Percentiles rank a stretch among this genome's conserved stretches.
These are phyloP conservation scores for Tetracentron sinense DNA, from an alignment of 164 flowering plant species.

Conservation along the genomic window DNA sequence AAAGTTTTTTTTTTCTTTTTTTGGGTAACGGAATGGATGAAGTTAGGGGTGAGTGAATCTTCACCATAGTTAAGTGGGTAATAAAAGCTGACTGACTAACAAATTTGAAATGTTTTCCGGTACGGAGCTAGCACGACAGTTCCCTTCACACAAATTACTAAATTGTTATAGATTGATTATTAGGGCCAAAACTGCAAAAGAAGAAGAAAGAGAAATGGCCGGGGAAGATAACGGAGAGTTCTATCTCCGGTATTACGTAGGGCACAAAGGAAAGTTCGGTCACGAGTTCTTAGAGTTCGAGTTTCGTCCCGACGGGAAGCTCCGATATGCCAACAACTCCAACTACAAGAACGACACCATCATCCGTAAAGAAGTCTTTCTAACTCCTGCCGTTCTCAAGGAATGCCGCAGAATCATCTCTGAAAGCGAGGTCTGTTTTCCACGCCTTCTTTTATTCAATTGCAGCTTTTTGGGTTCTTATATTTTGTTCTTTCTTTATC, in stretches of 20 bases:
- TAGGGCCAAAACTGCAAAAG: too few species aligned
- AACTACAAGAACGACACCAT: slow-evolving; percentile 98
- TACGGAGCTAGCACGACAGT: too few species aligned
- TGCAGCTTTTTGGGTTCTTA: too few species aligned
- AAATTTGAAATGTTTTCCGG: too few species aligned
- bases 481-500: too few species aligned
- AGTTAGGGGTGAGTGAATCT: too few species aligned
- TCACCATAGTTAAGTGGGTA: too few species aligned
- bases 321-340: slow-evolving; percentile 92
- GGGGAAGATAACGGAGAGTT: slow-evolving; percentile 48
- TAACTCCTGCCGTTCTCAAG: slow-evolving; percentile 79
- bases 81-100: too few species aligned
- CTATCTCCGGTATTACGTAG: slow-evolving; percentile 80
- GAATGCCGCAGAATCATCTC: slow-evolving; percentile 87
- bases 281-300: slow-evolving; percentile 96
- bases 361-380: slow-evolving; percentile 90
- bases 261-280: slow-evolving; percentile 91
- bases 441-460: background rate
- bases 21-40: too few species aligned
- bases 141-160: too few species aligned
- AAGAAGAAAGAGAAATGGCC: slow-evolving; percentile 23
- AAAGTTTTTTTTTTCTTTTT: too few species aligned
- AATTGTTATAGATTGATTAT: too few species aligned
- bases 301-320: slow-evolving; percentile 91
- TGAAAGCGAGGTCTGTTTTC: slow-evolving; percentile 69